Evolutionary conservation across 2,329 filamentous ascomycete genomes (phyloP), one percentile per base, ranked within the genome.

Genomic region (Hyphodiscus sp.): DNA sequence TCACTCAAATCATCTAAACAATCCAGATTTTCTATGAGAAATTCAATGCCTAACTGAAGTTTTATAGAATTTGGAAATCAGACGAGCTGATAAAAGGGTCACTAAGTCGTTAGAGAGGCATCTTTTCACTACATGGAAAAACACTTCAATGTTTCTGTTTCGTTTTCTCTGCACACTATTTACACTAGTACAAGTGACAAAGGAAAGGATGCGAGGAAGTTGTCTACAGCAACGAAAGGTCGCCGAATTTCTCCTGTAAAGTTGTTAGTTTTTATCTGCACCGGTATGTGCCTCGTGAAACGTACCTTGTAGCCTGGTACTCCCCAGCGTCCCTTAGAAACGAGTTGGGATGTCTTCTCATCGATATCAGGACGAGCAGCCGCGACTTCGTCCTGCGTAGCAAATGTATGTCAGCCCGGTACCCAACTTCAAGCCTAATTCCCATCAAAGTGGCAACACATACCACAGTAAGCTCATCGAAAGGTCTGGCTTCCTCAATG

Each of bases 281-380:
- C 41, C 20, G 4, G 26, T 20, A 23, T 23, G 16, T 23, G n/a
- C 4, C 30, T 2, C 19, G 26, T 42, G 16, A 58, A 48, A 75
- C 86, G 67, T 78, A 92, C 92, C 90, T 96, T 96, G 88, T 99
- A 99, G 72, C 94, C 94, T 61, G 94, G 91, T 70, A 96, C 91
- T 78, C 86, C 83, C 94, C 94, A 99, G 84, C 91, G 89, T 74
- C 92, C 92, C 86, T 95, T 96, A 74, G 89, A 89, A 63, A 99
- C 91, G 72, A 99, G 84, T 77, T 94, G 85, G 68, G 85, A 78
- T 67, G 92, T 96, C 82, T 95, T 95, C 83, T 96, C 85, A 78
- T 97, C 92, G 74, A 99, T 96, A 65, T 95, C 92, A 67, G 94
- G 91, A 74, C 91, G 89, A 67, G 92, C 94, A 65, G 89, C 84